Evolutionary conservation across 78 protist species (phyloP).

Genomic region (Trichosphaerium sp.): DNA sequence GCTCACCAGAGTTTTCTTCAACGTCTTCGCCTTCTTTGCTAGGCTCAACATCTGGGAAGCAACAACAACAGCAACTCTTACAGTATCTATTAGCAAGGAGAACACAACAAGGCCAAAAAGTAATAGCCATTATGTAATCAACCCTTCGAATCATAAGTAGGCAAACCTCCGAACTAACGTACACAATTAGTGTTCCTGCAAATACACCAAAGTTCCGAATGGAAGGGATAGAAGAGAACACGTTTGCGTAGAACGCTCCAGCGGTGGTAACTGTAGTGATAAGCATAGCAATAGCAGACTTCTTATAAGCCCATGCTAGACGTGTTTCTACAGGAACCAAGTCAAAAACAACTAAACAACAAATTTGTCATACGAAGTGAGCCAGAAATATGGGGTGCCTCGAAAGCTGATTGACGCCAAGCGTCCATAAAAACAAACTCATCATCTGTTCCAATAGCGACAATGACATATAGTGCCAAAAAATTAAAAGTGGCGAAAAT

Average conservation of each 20-base stretch:
- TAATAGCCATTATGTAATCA: no score
- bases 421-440: conserved; percentile 23
- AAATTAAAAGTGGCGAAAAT: no score
- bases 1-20: no score
- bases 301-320: conserved; percentile 7
- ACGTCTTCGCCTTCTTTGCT: no score
- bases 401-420: conserved; percentile 3
- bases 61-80: no score
- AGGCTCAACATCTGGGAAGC: no score
- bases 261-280: conserved; percentile 23
- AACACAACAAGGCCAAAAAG: no score
- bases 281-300: conserved; percentile 11
- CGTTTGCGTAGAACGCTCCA: conserved; percentile 16
- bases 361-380: no score
- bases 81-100: no score
- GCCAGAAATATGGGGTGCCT: background rate
- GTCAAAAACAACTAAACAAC: background rate
- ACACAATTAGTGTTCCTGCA: background rate
- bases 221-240: background rate
- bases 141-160: no score
- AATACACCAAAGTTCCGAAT: conserved; percentile 13
- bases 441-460: conserved; percentile 40
- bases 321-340: background rate
- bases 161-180: no score
- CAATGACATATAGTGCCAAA: conserved; percentile 13